A percentile compares a stretch with the other conserved stretches of the same genome.
Conservation (phyloP, 192 early-diverging fungal genomes). For the Entrophospora sp. region DNA sequence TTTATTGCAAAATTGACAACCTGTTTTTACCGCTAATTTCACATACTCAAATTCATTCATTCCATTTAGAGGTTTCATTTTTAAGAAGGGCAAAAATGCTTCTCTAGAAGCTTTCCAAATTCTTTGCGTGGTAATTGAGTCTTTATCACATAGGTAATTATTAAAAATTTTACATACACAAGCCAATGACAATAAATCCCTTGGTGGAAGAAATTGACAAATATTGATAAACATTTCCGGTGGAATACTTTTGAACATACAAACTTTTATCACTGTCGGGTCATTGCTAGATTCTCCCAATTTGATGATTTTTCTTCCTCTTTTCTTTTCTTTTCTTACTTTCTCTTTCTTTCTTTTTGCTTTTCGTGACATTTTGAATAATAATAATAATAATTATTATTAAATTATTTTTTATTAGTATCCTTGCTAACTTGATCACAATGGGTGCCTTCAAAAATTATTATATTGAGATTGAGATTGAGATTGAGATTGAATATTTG, state of each 20-base stretch:
- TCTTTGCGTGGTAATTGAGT: slow-evolving; percentile 11
- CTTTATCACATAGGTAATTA: background rate
- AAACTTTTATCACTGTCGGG: too few relatives aligned
- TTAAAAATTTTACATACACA: slow-evolving; percentile 12
- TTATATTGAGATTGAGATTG: too few relatives aligned
- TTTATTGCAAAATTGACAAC: slow-evolving; percentile 15
- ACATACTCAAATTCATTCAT: slow-evolving; percentile 6
- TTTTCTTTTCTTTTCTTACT: too few relatives aligned
- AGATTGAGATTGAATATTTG: too few relatives aligned
- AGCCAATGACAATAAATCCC: slow-evolving; percentile 1
- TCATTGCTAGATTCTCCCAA: too few relatives aligned
- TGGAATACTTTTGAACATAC: slow-evolving; percentile 2
- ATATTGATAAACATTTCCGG: slow-evolving; percentile 15
- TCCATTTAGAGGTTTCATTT: slow-evolving; percentile 7
- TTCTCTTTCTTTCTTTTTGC: too few relatives aligned
- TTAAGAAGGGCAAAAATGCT: background rate
- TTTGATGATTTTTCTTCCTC: too few relatives aligned
- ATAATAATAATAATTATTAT: too few relatives aligned
- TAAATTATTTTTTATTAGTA: too few relatives aligned
- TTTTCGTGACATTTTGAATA: too few relatives aligned
- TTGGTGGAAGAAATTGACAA: slow-evolving; percentile 6
- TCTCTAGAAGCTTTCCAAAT: slow-evolving; percentile 5
- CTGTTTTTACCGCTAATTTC: background rate
- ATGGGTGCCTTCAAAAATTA: too few relatives aligned
- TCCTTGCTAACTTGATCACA: too few relatives aligned